phyloP scores from a whole-genome alignment of 495 filamentous ascomycete genomes.

The Annulohypoxylon maeteangense region DNA sequence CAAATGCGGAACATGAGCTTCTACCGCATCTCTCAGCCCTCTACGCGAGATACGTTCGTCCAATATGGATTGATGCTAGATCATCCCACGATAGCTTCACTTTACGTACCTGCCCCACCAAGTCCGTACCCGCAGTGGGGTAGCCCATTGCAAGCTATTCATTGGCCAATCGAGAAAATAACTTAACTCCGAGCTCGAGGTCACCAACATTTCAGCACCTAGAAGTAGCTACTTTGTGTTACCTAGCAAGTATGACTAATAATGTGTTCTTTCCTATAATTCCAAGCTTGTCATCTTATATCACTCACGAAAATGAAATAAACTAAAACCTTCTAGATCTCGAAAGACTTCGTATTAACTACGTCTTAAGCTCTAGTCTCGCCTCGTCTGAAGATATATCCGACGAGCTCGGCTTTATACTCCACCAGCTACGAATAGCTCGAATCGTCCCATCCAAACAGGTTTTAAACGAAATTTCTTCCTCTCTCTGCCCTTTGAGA shows the following conservation, averaged over 20 bases:
- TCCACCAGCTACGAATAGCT: neutral
- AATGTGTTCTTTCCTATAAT: neutral
- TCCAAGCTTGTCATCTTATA: neutral
- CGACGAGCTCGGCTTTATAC: slow-evolving; percentile 5
- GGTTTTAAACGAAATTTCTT: neutral
- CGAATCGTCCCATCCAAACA: neutral
- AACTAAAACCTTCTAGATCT: neutral
- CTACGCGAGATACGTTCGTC: no score
- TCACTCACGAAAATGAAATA: neutral
- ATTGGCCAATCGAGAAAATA: neutral
- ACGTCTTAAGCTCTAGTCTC: neutral
- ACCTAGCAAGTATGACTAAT: neutral
- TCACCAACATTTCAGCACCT: neutral
- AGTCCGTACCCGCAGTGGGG: neutral
- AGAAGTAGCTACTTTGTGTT: neutral
- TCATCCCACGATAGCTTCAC: slow-evolving; percentile 1
- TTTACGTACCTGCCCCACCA: neutral
- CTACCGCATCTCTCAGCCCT: no score
- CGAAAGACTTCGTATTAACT: neutral
- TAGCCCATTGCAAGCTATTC: neutral
- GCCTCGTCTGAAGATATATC: neutral
- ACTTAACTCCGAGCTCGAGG: slow-evolving; percentile 5
- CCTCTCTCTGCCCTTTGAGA: neutral
- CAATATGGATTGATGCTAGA: no score
- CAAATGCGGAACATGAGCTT: no score